phyloP scores from a whole-genome alignment of 1,139 yeast genomes.

The Protomyces arabidopsidicola region DNA sequence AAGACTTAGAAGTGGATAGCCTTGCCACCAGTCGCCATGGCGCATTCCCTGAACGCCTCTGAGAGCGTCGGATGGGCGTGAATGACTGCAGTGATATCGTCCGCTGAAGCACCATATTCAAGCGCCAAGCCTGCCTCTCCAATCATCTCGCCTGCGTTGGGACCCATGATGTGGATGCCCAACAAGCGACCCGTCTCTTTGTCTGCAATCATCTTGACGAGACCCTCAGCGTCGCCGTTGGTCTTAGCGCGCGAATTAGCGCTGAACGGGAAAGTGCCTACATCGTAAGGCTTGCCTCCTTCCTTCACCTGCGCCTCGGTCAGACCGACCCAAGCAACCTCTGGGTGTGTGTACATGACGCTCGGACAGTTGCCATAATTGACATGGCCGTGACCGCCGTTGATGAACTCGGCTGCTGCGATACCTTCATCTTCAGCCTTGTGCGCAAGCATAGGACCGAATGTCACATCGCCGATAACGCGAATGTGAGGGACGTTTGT shows the following conservation, averaged over 20 bases:
- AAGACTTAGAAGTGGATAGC: constrained; percentile 66
- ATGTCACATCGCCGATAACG: constrained; percentile 96
- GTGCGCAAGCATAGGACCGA: constrained; percentile 99
- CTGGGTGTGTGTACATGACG: constrained; percentile 98
- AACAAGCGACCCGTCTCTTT: constrained; percentile 94
- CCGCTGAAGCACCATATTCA: constrained; percentile 98
- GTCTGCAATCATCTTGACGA: constrained; percentile 91
- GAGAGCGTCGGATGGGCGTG: constrained; percentile 98
- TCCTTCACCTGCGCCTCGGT: constrained; percentile 93
- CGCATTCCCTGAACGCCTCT: constrained; percentile 98
- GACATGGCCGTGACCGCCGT: constrained; percentile 93
- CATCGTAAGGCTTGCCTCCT: constrained; percentile 84
- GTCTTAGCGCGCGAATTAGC: constrained; percentile 99
- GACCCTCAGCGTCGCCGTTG: constrained; percentile 93
- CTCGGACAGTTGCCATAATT: constrained; percentile 97
- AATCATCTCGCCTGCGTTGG: constrained; percentile 99
- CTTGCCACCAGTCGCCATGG: constrained; percentile 84
- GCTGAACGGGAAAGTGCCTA: constrained; percentile 96
- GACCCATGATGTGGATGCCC: constrained; percentile 96
- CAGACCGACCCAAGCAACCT: constrained; percentile 98
- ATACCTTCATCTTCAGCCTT: constrained; percentile 99
- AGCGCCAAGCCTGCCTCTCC: constrained; percentile 97
- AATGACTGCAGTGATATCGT: constrained; percentile 94
- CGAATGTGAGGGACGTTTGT: constrained; percentile 90
- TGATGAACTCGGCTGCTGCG: constrained; percentile 94